Evolutionary conservation across 2,329 filamentous ascomycete species (phyloP).

Genomic region (Trichoderma sp.): DNA sequence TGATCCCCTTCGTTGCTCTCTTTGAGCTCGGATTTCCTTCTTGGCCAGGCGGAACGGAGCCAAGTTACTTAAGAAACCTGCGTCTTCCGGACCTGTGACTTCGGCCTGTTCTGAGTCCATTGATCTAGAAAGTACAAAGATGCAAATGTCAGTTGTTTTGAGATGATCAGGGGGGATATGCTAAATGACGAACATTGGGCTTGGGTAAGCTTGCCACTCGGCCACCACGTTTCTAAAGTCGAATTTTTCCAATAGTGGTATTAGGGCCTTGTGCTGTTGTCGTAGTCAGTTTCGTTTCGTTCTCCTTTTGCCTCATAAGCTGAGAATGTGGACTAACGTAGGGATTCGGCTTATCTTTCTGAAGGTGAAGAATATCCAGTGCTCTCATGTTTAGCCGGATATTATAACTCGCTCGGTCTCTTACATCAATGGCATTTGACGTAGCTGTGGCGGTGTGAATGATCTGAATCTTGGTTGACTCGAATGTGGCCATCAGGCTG

Average conservation of each 20-base stretch:
- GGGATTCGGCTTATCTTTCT: constrained; percentile 2
- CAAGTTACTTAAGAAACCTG: background rate
- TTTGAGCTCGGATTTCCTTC: background rate
- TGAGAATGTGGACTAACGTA: background rate
- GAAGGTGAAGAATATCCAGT: background rate
- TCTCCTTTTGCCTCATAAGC: background rate
- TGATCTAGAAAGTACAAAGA: background rate
- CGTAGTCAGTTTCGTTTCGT: background rate
- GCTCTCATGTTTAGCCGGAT: constrained; percentile 5
- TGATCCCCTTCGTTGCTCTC: background rate
- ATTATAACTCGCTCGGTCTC: background rate
- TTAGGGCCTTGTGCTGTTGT: background rate
- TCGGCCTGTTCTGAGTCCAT: constrained; percentile 1
- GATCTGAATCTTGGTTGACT: constrained; percentile 12
- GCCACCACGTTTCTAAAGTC: constrained; percentile 9
- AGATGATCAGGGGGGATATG: background rate
- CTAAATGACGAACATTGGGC: background rate
- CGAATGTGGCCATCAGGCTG: constrained; percentile 8
- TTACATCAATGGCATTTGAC: background rate
- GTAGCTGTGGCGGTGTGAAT: constrained; percentile 13
- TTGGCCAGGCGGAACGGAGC: constrained; percentile 12
- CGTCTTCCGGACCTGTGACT: constrained; percentile 11
- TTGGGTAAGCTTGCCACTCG: constrained; percentile 15
- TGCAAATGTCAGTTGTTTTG: background rate
- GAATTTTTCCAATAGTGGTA: constrained; percentile 9